Percentiles rank a stretch among this genome's conserved stretches.
These are phyloP conservation scores for Sophora flavescens DNA, from an alignment of 306 rosid genomes.

Conservation along the genomic window DNA sequence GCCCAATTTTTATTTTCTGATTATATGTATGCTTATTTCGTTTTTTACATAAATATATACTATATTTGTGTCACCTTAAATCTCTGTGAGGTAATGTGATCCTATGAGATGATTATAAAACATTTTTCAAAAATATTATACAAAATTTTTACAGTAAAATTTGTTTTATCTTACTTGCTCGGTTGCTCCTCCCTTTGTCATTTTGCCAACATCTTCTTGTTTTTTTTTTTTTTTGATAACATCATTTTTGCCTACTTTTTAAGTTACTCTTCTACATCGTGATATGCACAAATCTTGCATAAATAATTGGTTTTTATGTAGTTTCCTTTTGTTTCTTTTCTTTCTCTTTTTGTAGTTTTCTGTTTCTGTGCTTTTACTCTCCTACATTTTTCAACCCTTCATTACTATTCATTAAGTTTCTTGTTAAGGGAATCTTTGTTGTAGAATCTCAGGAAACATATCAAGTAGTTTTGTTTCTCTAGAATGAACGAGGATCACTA, in stretches of 20 bases:
- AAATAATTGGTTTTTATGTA: slow-evolving; percentile 1
- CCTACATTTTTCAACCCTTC: slow-evolving; percentile 9
- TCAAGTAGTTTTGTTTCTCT: slow-evolving; percentile 40
- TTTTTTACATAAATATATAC: no score
- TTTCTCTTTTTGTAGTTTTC: neutral
- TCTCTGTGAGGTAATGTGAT: no score
- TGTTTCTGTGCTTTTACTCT: slow-evolving; percentile 23
- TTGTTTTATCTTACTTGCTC: slow-evolving; percentile 18
- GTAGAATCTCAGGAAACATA: slow-evolving; percentile 64
- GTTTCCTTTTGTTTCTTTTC: neutral
- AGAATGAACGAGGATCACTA: slow-evolving; percentile 50
- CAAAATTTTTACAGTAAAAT: neutral
- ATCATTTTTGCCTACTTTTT: slow-evolving; percentile 37
- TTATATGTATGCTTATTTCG: no score
- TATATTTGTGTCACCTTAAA: no score
- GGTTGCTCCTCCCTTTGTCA: slow-evolving; percentile 4
- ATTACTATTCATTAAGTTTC: slow-evolving; percentile 48
- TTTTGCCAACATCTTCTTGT: no score
- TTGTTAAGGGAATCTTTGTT: slow-evolving; percentile 64
- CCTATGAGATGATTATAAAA: neutral
- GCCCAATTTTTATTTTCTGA: no score
- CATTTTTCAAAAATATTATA: neutral
- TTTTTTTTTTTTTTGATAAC: no score
- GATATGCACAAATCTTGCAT: slow-evolving; percentile 28
- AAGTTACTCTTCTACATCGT: slow-evolving; percentile 6